Evolutionary conservation across 192 early-diverging fungal species (phyloP), one percentile per base, ranked within the genome.

Genomic region (Coemansia sp.): DNA sequence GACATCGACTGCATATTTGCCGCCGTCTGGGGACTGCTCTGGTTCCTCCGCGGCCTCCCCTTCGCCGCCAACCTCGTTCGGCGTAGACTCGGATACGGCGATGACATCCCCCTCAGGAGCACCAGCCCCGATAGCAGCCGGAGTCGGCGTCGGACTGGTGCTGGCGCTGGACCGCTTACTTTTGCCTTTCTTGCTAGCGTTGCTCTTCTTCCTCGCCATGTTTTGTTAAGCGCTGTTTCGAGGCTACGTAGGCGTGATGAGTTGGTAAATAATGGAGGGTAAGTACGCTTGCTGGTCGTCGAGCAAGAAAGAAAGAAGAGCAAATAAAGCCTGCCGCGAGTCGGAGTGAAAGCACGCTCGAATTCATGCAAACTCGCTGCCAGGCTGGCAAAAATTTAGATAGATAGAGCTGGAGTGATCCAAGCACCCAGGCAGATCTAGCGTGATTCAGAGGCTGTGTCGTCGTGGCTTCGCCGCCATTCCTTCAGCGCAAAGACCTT

Each of bases 131-230:
- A 60, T 65, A 32, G 61, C 31, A 3, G 42, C 64, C 2, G 76
- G 76, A 11, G 62, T 78, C 22, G 67, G 43, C 7, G 59, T 56
- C 12, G 51, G 32, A 20, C 76, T 73, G 54, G 57, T 62, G 49
- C 62, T 68, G 36, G 56, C 22, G 57, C 76, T 79, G 14, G 60
- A 56, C 6, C 53, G 38, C 60, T 72, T 79, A 38, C 67, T 65
- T 39, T 51, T 67, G 19, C 47, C 54, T 24, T 70, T 70, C 24
- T 67, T 79, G 32, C 8, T 62, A 59, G 62, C 68, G 65, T 53
- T 65, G 40, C 64, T 68, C 36, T 61, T 67, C 59, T 74, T 79
- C 46, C 71, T 79, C 15, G 53, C 71, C 77, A 79, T 79, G 41
- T 32, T 56, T 25, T 10, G 9, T 39, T 59, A 8, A 35, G 19